Evolutionary conservation across 1,284 basidiomycete genomes (phyloP), one percentile per base, ranked within the genome.

Genomic region (Trametes sp.): DNA sequence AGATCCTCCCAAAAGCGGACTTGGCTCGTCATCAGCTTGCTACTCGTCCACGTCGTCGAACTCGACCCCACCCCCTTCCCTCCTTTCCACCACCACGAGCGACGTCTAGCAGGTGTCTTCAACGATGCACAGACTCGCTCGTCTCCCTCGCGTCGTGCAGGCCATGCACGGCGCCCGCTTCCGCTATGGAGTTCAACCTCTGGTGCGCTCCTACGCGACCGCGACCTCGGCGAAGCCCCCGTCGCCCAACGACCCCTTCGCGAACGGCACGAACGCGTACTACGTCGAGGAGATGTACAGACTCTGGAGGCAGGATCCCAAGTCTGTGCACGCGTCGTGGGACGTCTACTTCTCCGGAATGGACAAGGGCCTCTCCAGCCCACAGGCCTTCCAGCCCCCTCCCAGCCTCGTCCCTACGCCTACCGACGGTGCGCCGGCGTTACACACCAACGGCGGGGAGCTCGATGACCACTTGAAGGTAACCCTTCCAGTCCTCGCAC

Each of bases 211-310:
- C 2, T 74, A 87, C 59, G 88, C 87, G 28, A 86, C 86, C 33
- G 78, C 83, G 9, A 78, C 86, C 33, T 77, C 83, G 7, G 78
- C 81, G 2, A 60, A 73, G 29, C 75, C 84, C 24, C 89, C 89
- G 3, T 92, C 90, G 1, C 77, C 88, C 23, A 90, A 90, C 68
- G 90, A 93, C 75, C 82, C 86, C 21, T 96, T 97, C 75, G 94
- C 94, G 24, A 96, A 93, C 68, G 94, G 94, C 57, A 95, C 90
- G 50, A 98, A 98, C 80, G 84, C 94, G 44, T 96, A 97, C 82
- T 98, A 99, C 76, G 93, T 92, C 49, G 96, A 98, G 74, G 94
- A 97, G 80, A 96, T 97, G 95, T 96, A 96, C 80, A 87, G 87
- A 70, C 86, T 89, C 69, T 98, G 94, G 94, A 89, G 88, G 78